A percentile compares a stretch with the other conserved stretches of the same genome.
phyloP scores from a whole-genome alignment of 1,284 basidiomycete genomes.

The Tremellales sp. region DNA sequence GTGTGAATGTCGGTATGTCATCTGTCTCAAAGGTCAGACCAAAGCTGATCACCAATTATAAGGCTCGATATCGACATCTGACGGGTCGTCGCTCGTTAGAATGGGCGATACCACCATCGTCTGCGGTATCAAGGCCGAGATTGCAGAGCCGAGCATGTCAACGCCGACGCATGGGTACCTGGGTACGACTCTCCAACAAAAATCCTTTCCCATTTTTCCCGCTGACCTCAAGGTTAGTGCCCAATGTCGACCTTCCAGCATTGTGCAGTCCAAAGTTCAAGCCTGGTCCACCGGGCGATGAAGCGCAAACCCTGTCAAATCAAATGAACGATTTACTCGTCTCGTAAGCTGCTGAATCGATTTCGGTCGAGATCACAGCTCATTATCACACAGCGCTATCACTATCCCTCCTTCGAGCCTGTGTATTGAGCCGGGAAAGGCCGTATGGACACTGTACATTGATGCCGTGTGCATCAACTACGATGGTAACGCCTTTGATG shows the following conservation, averaged over 20 bases:
- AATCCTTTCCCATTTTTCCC: background rate
- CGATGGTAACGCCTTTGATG: slow-evolving; percentile 92
- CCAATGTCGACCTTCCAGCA: slow-evolving; percentile 86
- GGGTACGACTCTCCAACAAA: slow-evolving; percentile 55
- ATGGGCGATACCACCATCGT: slow-evolving; percentile 85
- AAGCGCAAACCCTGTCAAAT: slow-evolving; percentile 83
- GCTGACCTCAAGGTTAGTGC: slow-evolving; percentile 52
- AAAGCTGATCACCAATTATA: slow-evolving; percentile 6
- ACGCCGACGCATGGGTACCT: slow-evolving; percentile 71
- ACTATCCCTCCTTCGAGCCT: slow-evolving; percentile 65
- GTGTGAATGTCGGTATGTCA: slow-evolving; percentile 66
- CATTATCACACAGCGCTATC: slow-evolving; percentile 55
- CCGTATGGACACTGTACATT: slow-evolving; percentile 87
- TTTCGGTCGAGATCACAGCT: background rate
- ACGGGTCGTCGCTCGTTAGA: slow-evolving; percentile 84
- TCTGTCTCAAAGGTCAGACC: background rate
- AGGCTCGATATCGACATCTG: slow-evolving; percentile 85
- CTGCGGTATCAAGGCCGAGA: slow-evolving; percentile 91
- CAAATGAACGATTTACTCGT: slow-evolving; percentile 70
- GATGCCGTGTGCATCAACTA: slow-evolving; percentile 95
- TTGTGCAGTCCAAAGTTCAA: slow-evolving; percentile 90
- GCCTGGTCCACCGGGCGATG: slow-evolving; percentile 85
- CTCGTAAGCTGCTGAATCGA: slow-evolving; percentile 55
- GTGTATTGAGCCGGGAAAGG: slow-evolving; percentile 72
- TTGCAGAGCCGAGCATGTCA: slow-evolving; percentile 79